phyloP scores from a whole-genome alignment of 2,329 filamentous ascomycete genomes.

The Simplicillium aogashimaense region DNA sequence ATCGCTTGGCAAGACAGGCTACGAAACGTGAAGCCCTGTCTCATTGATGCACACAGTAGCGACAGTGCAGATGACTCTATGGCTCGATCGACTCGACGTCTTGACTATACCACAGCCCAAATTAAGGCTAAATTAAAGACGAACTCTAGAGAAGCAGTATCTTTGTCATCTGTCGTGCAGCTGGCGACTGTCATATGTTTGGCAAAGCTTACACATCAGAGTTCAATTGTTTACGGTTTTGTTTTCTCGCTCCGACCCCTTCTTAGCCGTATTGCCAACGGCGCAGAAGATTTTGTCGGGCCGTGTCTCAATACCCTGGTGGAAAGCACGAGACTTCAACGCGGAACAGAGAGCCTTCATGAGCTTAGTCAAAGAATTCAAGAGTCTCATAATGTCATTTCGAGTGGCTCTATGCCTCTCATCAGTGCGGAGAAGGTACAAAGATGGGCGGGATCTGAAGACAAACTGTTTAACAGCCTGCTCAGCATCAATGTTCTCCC shows the following conservation, averaged over 20 bases:
- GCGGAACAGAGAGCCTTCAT: slow-evolving; percentile 3
- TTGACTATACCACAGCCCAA: slow-evolving; percentile 1
- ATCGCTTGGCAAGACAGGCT: background rate
- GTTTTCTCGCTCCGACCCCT: slow-evolving; percentile 10
- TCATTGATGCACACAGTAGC: too few species aligned
- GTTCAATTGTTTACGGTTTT: slow-evolving; percentile 10
- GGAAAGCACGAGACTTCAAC: slow-evolving; percentile 7
- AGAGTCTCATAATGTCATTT: slow-evolving; percentile 7
- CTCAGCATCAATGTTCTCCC: slow-evolving; percentile 6
- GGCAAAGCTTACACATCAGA: slow-evolving; percentile 6
- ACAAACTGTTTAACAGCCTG: slow-evolving; percentile 13
- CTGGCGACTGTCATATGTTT: slow-evolving; percentile 10
- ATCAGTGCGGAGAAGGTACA: slow-evolving; percentile 11
- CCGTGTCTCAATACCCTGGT: slow-evolving; percentile 13
- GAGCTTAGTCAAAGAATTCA: slow-evolving; percentile 8
- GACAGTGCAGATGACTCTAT: too few species aligned
- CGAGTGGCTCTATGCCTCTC: slow-evolving; percentile 12
- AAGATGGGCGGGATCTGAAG: slow-evolving; percentile 11
- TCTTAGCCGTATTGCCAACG: slow-evolving; percentile 4
- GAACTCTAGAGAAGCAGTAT: background rate
- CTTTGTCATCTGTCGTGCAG: slow-evolving; percentile 9
- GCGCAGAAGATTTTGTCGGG: slow-evolving; percentile 4
- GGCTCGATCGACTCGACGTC: too few species aligned
- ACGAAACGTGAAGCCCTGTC: too few species aligned
- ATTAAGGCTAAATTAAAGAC: slow-evolving; percentile 3